Evolutionary conservation across 768 basidiomycete species (phyloP).

Genomic region (Porphyrellus cyaneotinctus): DNA sequence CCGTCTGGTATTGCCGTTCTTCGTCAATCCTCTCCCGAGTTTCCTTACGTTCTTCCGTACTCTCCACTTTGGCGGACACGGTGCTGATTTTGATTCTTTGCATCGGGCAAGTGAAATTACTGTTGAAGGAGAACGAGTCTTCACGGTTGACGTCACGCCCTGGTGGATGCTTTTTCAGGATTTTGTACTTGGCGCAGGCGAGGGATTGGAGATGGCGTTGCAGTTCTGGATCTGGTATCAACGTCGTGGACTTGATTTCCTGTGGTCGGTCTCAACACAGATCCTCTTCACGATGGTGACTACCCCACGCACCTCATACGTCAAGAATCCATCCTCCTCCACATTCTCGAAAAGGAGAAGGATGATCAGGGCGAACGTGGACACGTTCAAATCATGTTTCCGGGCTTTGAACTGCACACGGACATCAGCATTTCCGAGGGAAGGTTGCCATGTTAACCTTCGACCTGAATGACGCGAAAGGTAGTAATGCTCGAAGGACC

Average conservation of each 20-base stretch:
- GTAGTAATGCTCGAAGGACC: conserved; percentile 87
- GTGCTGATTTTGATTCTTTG: conserved; percentile 93
- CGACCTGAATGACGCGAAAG: conserved; percentile 85
- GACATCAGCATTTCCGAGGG: conserved; percentile 88
- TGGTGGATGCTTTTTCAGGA: conserved; percentile 87
- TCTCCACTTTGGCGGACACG: conserved; percentile 84
- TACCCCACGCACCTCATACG: conserved; percentile 58
- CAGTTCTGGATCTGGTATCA: conserved; percentile 72
- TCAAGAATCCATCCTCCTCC: conserved; percentile 61
- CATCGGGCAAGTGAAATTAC: conserved; percentile 71
- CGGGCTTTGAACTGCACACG: conserved; percentile 72
- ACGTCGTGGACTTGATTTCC: conserved; percentile 80
- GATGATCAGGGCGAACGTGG: conserved; percentile 85
- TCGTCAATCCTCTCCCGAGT: conserved; percentile 90
- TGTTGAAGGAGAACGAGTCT: conserved; percentile 90
- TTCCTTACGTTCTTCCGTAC: conserved; percentile 79
- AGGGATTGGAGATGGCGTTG: conserved; percentile 93
- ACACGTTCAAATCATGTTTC: conserved; percentile 87
- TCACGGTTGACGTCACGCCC: conserved; percentile 71
- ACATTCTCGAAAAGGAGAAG: conserved; percentile 82
- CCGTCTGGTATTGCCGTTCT: conserved; percentile 83
- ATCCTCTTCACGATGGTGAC: neutral
- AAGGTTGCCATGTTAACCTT: conserved; percentile 87
- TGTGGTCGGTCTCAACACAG: conserved; percentile 28
- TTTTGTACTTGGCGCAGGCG: conserved; percentile 90